Conservation (phyloP, 176 grass and related monocot species). For the Eragrostis curvula region DNA sequence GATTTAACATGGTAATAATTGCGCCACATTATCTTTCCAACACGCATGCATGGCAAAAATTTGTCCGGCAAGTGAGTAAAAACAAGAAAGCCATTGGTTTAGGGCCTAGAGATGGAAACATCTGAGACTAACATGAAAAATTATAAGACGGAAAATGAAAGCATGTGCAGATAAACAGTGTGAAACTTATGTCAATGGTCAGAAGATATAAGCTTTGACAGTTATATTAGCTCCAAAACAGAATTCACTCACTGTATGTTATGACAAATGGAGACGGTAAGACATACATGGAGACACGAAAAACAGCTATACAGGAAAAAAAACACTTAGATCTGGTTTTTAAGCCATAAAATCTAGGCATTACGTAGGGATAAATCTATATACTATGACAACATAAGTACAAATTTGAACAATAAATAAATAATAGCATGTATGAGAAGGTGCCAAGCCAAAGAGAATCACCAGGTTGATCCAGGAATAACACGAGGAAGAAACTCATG, state of each 20-base stretch:
- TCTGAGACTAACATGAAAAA: not conserved
- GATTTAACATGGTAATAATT: constrained; percentile 1
- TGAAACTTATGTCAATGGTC: not conserved
- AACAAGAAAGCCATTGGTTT: not conserved
- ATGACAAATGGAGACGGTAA: not conserved
- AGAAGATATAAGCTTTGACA: not conserved
- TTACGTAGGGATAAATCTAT: not conserved
- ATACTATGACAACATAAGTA: not conserved
- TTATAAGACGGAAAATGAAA: not conserved
- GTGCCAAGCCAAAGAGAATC: constrained; percentile 29
- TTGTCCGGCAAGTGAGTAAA: not conserved
- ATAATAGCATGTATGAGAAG: constrained; percentile 27
- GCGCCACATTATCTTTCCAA: not conserved
- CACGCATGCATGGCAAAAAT: not conserved
- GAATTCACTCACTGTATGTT: not conserved
- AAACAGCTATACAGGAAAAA: constrained; percentile 1
- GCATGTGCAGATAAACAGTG: not conserved
- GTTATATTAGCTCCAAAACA: not conserved
- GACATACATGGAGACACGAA: not conserved
- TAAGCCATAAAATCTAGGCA: not conserved
- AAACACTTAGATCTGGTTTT: not conserved
- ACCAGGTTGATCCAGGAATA: constrained; percentile 81
- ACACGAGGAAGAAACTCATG: constrained; percentile 81
- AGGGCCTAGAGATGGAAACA: not conserved
- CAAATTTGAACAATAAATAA: constrained; percentile 7